Evolutionary conservation across 805 yeast genomes (phyloP).

Genomic region (Wickerhamomyces chambardii): DNA sequence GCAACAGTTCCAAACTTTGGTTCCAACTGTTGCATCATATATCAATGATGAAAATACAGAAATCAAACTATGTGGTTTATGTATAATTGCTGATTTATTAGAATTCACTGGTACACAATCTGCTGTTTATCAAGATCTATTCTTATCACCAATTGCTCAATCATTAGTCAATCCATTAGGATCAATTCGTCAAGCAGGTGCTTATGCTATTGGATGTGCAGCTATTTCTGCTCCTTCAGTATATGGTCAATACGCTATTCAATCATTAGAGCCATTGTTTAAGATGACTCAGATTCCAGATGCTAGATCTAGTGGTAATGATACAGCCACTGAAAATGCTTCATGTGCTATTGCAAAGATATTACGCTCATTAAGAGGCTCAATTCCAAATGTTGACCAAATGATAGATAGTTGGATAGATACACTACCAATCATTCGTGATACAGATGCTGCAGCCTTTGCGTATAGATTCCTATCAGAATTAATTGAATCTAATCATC

Average conservation of each 20-base stretch:
- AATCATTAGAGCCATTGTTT: conserved; percentile 68
- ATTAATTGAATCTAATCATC: conserved; percentile 59
- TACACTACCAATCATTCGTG: conserved; percentile 74
- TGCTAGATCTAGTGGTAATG: conserved; percentile 76
- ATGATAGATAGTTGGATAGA: conserved; percentile 71
- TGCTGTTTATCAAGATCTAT: conserved; percentile 51
- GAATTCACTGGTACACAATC: conserved; percentile 73
- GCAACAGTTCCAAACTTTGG: conserved; percentile 52
- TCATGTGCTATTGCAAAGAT: conserved; percentile 79
- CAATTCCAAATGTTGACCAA: conserved; percentile 51
- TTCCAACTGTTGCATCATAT: conserved; percentile 54
- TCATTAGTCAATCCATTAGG: conserved; percentile 60
- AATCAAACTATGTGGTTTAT: conserved; percentile 67
- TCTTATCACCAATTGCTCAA: conserved; percentile 55
- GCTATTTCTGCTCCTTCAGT: conserved; percentile 70
- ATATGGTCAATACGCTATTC: conserved; percentile 54
- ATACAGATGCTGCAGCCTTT: conserved; percentile 82
- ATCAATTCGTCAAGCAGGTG: conserved; percentile 78
- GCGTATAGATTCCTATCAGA: conserved; percentile 70
- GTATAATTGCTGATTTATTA: conserved; percentile 71
- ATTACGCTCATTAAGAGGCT: conserved; percentile 51
- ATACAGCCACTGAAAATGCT: conserved; percentile 82
- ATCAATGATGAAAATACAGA: conserved; percentile 61
- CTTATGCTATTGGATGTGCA: conserved; percentile 76
- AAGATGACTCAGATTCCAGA: conserved; percentile 70